Evolutionary conservation across 176 grass and related monocot genomes (phyloP).

Genomic region (Carex parvula): DNA sequence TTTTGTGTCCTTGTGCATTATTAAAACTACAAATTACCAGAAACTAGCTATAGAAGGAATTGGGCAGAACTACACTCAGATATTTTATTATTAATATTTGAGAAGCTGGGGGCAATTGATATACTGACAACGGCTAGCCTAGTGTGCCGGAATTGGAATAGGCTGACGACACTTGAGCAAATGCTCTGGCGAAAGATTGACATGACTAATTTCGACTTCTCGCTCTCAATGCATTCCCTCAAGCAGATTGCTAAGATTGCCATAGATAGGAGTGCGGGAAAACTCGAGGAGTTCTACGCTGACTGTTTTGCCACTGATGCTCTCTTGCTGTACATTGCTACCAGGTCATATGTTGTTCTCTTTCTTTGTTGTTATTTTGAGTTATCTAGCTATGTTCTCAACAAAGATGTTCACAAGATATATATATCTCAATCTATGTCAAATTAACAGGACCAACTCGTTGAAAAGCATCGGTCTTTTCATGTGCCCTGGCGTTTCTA

Average conservation of each 20-base stretch:
- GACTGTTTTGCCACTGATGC: background rate
- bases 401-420: too few relatives aligned
- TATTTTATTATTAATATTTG: slow-evolving; percentile 3
- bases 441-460: background rate
- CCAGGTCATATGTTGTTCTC: background rate
- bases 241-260: slow-evolving; percentile 16
- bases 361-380: background rate
- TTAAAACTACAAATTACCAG: background rate
- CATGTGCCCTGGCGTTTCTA: background rate
- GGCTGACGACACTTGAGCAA: background rate
- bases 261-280: background rate
- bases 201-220: background rate
- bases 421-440: too few relatives aligned
- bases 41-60: background rate
- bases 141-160: slow-evolving; percentile 19
- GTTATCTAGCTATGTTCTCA: too few relatives aligned
- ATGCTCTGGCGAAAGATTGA: slow-evolving; percentile 18
- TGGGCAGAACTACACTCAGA: slow-evolving; percentile 16
- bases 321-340: slow-evolving; percentile 27
- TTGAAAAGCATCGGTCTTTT: background rate
- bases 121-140: background rate
- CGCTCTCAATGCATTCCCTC: background rate
- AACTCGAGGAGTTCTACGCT: slow-evolving; percentile 18
- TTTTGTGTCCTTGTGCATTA: background rate
- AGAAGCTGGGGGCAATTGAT: slow-evolving; percentile 12